A percentile compares a stretch with the other conserved stretches of the same genome.
phyloP scores from a whole-genome alignment of 2,329 filamentous ascomycete species.

The Fusarium sterilihyphosum region DNA sequence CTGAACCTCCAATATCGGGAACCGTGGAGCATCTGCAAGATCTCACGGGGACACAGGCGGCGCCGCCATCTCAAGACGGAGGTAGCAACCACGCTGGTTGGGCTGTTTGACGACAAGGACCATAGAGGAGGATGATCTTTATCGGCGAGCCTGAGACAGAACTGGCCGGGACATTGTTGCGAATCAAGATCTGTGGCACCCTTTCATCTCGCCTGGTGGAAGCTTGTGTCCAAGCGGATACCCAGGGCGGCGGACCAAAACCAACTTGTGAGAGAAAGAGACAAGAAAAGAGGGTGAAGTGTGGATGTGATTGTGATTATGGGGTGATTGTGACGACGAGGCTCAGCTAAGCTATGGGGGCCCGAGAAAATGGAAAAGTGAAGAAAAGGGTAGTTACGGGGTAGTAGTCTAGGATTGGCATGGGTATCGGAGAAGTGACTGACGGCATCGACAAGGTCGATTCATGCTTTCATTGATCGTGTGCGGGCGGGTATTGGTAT shows the following conservation, averaged over 20 bases:
- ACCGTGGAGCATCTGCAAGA: conserved; percentile 46
- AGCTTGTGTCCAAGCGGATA: conserved; percentile 42
- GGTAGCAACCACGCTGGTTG: conserved; percentile 38
- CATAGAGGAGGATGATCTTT: conserved; percentile 27
- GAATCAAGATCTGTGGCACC: conserved; percentile 54
- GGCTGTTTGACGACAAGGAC: conserved; percentile 40
- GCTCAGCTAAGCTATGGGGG: conserved; percentile 31
- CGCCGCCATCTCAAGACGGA: conserved; percentile 45
- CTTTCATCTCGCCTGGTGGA: conserved; percentile 51
- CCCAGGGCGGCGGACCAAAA: conserved; percentile 28
- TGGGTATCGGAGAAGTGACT: conserved; percentile 17
- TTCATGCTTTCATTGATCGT: neutral
- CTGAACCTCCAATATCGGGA: conserved; percentile 40
- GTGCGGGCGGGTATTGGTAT: neutral
- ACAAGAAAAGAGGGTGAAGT: conserved; percentile 19
- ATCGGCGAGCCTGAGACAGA: conserved; percentile 40
- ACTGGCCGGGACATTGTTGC: conserved; percentile 48
- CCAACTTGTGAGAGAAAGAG: conserved; percentile 24
- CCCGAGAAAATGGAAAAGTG: conserved; percentile 21
- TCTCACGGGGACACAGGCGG: conserved; percentile 43
- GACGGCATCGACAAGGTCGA: conserved; percentile 22
- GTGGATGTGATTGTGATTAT: conserved; percentile 24
- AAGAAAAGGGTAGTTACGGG: conserved; percentile 1
- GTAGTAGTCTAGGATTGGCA: neutral
- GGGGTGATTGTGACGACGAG: conserved; percentile 33